phyloP scores from a whole-genome alignment of 768 basidiomycete species.

The Leccinum uliginosum region DNA sequence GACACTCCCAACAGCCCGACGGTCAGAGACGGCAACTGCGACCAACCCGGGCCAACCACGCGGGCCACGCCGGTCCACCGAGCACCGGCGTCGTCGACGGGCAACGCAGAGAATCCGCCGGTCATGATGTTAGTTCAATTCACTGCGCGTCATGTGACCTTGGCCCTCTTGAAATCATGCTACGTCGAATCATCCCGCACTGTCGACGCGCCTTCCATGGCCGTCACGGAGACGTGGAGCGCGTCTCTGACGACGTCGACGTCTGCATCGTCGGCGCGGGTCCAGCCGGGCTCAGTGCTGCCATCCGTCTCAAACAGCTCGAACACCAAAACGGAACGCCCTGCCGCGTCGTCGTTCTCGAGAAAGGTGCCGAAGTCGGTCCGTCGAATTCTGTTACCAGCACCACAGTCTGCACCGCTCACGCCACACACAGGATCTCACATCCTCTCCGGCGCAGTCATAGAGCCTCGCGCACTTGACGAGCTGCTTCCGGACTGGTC shows the following conservation, averaged over 20 bases:
- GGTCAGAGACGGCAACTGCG: slow-evolving; percentile 66
- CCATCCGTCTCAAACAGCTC: slow-evolving; percentile 91
- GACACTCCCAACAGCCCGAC: slow-evolving; percentile 80
- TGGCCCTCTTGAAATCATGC: too few relatives aligned
- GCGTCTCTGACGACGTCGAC: slow-evolving; percentile 88
- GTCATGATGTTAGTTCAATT: background rate
- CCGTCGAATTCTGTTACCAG: slow-evolving; percentile 27
- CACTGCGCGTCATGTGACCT: background rate
- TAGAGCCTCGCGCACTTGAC: slow-evolving; percentile 87
- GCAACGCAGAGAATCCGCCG: slow-evolving; percentile 50
- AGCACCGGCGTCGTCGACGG: slow-evolving; percentile 33
- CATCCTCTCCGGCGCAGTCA: slow-evolving; percentile 91
- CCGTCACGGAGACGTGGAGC: slow-evolving; percentile 49
- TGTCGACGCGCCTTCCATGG: slow-evolving; percentile 17
- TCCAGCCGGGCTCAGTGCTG: slow-evolving; percentile 93
- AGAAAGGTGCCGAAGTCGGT: slow-evolving; percentile 95
- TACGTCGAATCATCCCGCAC: background rate
- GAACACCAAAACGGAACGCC: slow-evolving; percentile 67
- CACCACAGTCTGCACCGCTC: background rate
- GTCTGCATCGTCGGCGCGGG: slow-evolving; percentile 97
- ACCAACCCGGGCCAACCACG: slow-evolving; percentile 65
- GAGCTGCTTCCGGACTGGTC: slow-evolving; percentile 89
- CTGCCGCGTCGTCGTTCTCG: slow-evolving; percentile 82
- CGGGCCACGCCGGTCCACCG: slow-evolving; percentile 37
- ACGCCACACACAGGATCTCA: slow-evolving; percentile 65